Percentiles rank a stretch among this genome's conserved stretches.
Evolutionary conservation across 73 alveolate genomes (phyloP).

Genomic region (Paramecium sexaurelia): DNA sequence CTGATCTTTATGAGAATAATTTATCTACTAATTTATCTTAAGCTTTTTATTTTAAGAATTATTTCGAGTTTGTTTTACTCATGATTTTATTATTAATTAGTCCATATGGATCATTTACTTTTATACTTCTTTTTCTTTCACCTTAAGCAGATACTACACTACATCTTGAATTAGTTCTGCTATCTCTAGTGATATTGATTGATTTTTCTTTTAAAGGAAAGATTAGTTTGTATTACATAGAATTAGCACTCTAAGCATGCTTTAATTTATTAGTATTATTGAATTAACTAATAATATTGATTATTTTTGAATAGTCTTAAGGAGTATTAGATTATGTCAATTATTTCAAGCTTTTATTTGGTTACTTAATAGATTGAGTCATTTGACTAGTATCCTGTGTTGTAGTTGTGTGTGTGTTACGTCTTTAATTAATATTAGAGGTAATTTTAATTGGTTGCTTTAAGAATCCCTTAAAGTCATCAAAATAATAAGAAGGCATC

Average conservation of each 20-base stretch:
- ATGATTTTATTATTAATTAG: background rate
- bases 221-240: background rate
- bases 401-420: background rate
- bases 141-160: conserved; percentile 57
- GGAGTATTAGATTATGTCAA: background rate
- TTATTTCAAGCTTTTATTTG: background rate
- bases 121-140: conserved; percentile 15
- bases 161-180: conserved; percentile 53
- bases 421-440: background rate
- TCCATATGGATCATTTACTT: conserved; percentile 61
- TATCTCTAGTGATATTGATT: conserved; percentile 6
- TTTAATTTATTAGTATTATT: background rate
- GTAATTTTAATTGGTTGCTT: background rate
- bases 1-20: conserved; percentile 49
- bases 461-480: background rate
- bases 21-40: conserved; percentile 19
- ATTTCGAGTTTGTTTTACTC: conserved; percentile 26
- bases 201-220: conserved; percentile 42
- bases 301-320: background rate
- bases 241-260: background rate
- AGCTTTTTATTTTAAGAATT: conserved; percentile 9
- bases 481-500: conserved; percentile 24
- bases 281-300: background rate
- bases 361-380: background rate
- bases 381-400: background rate